Evolutionary conservation across 2,329 filamentous ascomycete species (phyloP).

Genomic region (Paracorniculantispora psalliotae): DNA sequence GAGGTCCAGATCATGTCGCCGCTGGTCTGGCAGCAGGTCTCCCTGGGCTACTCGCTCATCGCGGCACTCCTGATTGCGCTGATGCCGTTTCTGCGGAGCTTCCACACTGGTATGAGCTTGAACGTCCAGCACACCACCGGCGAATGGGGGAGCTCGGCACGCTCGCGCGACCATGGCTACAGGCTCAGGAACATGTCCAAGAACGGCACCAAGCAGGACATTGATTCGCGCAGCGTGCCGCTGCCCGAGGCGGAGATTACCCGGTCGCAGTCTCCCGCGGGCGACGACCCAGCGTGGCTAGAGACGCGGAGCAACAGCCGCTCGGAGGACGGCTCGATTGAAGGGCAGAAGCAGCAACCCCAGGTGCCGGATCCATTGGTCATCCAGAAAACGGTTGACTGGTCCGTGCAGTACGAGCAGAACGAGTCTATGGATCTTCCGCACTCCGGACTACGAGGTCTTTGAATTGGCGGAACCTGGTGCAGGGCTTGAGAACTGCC

Average conservation of each 20-base stretch:
- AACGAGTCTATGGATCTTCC: background rate
- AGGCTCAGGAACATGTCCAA: constrained; percentile 8
- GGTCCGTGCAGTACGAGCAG: constrained; percentile 10
- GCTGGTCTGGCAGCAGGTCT: constrained; percentile 18
- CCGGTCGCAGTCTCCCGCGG: background rate
- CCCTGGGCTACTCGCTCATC: constrained; percentile 19
- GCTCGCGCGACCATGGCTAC: constrained; percentile 6
- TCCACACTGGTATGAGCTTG: constrained; percentile 16
- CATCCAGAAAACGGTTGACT: constrained; percentile 13
- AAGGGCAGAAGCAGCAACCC: background rate
- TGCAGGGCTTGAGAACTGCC: background rate
- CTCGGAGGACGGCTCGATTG: background rate
- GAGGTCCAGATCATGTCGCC: constrained; percentile 15
- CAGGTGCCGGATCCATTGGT: background rate
- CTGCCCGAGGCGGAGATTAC: constrained; percentile 1
- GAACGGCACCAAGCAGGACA: background rate
- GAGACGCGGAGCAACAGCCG: background rate
- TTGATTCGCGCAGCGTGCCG: background rate
- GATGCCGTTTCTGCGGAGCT: constrained; percentile 20
- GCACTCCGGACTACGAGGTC: constrained; percentile 5
- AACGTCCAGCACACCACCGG: constrained; percentile 7
- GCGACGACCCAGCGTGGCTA: background rate
- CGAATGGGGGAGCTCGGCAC: background rate
- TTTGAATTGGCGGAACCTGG: background rate
- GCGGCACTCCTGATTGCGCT: constrained; percentile 21